phyloP scores from a whole-genome alignment of 1,284 basidiomycete genomes.

The Phenoliferia sp. region DNA sequence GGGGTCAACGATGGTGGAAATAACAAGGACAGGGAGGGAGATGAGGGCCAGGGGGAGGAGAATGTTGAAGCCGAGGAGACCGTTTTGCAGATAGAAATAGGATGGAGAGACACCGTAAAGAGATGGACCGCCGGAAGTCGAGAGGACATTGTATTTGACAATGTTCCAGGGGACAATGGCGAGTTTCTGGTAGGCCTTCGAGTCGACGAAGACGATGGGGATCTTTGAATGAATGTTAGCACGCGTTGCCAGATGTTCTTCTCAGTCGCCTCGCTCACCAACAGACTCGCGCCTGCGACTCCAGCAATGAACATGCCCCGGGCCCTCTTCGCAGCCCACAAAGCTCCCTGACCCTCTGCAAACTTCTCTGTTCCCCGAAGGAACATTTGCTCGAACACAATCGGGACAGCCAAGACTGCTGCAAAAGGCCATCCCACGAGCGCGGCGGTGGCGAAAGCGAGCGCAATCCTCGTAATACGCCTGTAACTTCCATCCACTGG shows the following conservation, averaged over 20 bases:
- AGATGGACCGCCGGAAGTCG: constrained; percentile 65
- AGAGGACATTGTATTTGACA: constrained; percentile 85
- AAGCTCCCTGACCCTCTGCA: constrained; percentile 33
- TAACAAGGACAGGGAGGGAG: constrained; percentile 69
- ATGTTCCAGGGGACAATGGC: constrained; percentile 89
- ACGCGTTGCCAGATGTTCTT: too few species aligned
- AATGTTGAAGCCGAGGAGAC: constrained; percentile 90
- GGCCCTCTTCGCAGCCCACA: constrained; percentile 16
- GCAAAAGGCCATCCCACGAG: constrained; percentile 96
- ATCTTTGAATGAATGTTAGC: constrained; percentile 45
- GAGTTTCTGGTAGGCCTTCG: constrained; percentile 74
- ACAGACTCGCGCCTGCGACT: constrained; percentile 42
- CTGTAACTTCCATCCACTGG: constrained; percentile 56
- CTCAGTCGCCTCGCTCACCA: too few species aligned
- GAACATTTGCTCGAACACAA: constrained; percentile 85
- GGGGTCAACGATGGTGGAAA: constrained; percentile 70
- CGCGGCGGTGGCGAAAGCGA: constrained; percentile 73
- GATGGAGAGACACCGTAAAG: constrained; percentile 90
- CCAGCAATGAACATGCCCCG: constrained; percentile 17
- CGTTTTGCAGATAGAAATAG: constrained; percentile 77
- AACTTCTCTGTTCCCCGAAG: constrained; percentile 63
- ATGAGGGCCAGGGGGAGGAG: constrained; percentile 71
- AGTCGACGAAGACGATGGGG: constrained; percentile 75
- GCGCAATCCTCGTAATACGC: constrained; percentile 44
- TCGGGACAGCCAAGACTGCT: constrained; percentile 77